These are phyloP conservation scores for Aspergillus tubingensis DNA, from an alignment of 2,329 filamentous ascomycete genomes.

Conservation along the genomic window DNA sequence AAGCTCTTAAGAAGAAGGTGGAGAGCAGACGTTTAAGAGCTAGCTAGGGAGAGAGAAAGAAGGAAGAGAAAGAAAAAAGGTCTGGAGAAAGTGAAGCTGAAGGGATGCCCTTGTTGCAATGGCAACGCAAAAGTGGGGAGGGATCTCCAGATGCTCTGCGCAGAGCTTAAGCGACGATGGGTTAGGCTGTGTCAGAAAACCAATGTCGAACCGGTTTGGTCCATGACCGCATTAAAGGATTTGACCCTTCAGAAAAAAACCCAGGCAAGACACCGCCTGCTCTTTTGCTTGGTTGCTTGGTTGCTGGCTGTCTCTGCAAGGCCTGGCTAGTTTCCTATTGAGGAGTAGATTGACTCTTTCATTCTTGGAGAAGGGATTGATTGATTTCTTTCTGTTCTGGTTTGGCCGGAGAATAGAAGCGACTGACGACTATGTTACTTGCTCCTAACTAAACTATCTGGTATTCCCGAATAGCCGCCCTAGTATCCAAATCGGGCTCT, in stretches of 20 bases:
- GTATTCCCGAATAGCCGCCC: too few species aligned
- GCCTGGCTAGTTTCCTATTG: not conserved
- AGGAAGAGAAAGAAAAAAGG: slow-evolving; percentile 28
- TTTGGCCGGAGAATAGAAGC: too few species aligned
- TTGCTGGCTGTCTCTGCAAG: not conserved
- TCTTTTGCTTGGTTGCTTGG: not conserved
- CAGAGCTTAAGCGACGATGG: slow-evolving; percentile 27
- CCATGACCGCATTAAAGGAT: slow-evolving; percentile 9
- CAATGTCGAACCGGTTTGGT: slow-evolving; percentile 17
- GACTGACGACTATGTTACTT: too few species aligned
- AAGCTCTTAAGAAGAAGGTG: slow-evolving; percentile 25
- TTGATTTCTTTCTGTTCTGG: too few species aligned
- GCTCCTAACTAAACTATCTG: too few species aligned
- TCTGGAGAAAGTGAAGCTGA: slow-evolving; percentile 42
- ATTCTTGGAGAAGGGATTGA: too few species aligned
- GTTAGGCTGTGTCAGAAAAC: slow-evolving; percentile 21
- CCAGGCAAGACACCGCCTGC: not conserved
- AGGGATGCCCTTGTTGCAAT: slow-evolving; percentile 46
- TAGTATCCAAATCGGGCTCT: too few species aligned
- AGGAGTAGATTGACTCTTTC: not conserved
- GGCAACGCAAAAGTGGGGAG: slow-evolving; percentile 45
- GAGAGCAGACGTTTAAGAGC: slow-evolving; percentile 15
- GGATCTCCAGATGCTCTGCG: slow-evolving; percentile 38
- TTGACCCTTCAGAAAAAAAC: not conserved
- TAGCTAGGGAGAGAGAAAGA: slow-evolving; percentile 17